Base-by-base conservation (phyloP, 306 rosid genomes). In the Quercus bicolor region DNA sequence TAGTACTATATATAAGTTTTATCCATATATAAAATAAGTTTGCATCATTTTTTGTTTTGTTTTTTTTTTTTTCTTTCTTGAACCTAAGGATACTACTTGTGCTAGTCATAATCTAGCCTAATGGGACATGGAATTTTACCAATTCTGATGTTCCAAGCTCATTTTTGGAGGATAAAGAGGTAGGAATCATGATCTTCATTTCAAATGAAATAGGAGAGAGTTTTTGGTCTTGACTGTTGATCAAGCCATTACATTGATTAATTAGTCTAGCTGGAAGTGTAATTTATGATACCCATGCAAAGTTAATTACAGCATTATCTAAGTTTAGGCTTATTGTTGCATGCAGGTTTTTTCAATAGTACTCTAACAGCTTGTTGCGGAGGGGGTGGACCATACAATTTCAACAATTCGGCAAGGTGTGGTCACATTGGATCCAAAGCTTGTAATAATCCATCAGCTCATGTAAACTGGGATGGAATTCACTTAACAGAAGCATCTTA, bases 321-420 rank as follows among this genome's bases (percentile, higher is more conserved):
- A 21, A 60, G 10, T 6, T 62, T 62, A 15, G 20, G 70, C 40
- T 28, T 40, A 34, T 73, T 75, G n/a, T 74, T 68, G 59, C 5
- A 48, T 31, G 60, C 54, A 91, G 91, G 92, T 31, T 88, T 89
- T 59, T 45, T 13, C 4, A 56, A 73, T 53, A 83, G 84, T 31
- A 77, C 83, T 2, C 40, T 85, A 18, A 82, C 54, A 69, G 87
- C 86, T 1, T 90, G 97, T 40, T 90, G 94, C 73, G 97, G 95
- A 16, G 97, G 93, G n/a, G 93, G 91, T 56, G 95, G 97, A 55
- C 89, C 91, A 0, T 90, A 57, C 85, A 92, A 92, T 77, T 88
- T 85, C 73, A 92, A 92, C 26, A 71, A 53, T 1, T 81, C 93
- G 2, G 95, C 88, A 61, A 79, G 85, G 68, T 90, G 92, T 80